Conservation (phyloP, 495 filamentous ascomycete species). For the Aspergillus coremiiformis region DNA sequence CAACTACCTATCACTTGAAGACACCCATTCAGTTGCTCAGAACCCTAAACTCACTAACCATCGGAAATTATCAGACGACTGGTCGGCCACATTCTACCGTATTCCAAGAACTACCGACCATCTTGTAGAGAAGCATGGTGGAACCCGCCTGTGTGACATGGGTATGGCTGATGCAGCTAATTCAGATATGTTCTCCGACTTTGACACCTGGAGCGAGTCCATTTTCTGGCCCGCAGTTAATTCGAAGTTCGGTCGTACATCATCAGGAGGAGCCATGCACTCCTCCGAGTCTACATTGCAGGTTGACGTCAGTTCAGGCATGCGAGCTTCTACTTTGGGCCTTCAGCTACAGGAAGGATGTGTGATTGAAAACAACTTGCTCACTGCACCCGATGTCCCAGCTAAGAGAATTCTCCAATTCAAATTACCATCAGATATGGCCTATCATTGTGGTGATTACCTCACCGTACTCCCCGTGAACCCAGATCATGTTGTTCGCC, state of each 20-base stretch:
- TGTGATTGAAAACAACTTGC: conserved; percentile 46
- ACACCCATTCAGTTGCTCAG: background rate
- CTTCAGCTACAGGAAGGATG: conserved; percentile 59
- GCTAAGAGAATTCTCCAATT: conserved; percentile 61
- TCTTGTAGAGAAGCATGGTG: conserved; percentile 44
- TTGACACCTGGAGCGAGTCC: conserved; percentile 63
- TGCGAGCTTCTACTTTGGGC: conserved; percentile 52
- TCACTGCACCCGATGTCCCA: conserved; percentile 49
- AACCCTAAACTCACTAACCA: conserved; percentile 16
- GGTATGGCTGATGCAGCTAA: conserved; percentile 56
- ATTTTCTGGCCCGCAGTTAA: conserved; percentile 57
- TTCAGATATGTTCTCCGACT: conserved; percentile 60
- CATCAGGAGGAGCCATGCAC: conserved; percentile 16
- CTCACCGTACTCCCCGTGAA: conserved; percentile 70
- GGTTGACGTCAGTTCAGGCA: conserved; percentile 51
- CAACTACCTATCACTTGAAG: background rate
- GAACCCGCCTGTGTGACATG: conserved; percentile 44
- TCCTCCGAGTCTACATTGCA: conserved; percentile 31
- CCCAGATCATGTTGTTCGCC: conserved; percentile 46
- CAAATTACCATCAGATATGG: conserved; percentile 55
- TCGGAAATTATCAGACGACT: conserved; percentile 37
- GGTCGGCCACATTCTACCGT: conserved; percentile 64
- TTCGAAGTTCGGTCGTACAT: conserved; percentile 37
- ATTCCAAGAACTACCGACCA: conserved; percentile 59
- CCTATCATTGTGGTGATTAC: conserved; percentile 68